These are phyloP conservation scores for Colletotrichum agaves DNA, from an alignment of 2,329 filamentous ascomycete species.

Conservation along the genomic window DNA sequence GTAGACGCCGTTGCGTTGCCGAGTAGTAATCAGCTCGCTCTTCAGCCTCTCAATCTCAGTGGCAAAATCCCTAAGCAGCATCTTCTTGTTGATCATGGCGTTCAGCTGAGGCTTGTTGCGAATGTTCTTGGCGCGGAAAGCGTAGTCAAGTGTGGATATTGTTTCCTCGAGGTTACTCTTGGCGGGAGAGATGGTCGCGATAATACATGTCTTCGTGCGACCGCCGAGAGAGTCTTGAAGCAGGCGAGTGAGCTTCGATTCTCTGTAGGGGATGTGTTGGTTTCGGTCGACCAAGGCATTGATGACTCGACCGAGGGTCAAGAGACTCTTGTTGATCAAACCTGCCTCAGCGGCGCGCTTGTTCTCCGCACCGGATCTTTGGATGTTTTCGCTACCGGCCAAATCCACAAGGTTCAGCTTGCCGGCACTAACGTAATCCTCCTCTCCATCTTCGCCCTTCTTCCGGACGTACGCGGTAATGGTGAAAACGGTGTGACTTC, in stretches of 20 bases:
- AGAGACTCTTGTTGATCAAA: slow-evolving; percentile 95
- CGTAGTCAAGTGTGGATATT: slow-evolving; percentile 97
- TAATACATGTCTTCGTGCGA: slow-evolving; percentile 97
- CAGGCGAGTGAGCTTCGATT: slow-evolving; percentile 78
- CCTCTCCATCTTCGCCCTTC: slow-evolving; percentile 82
- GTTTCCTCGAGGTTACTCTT: slow-evolving; percentile 98
- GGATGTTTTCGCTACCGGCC: slow-evolving; percentile 97
- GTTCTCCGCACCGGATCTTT: slow-evolving; percentile 96
- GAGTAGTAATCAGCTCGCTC: slow-evolving; percentile 89
- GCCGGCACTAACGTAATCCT: slow-evolving; percentile 89
- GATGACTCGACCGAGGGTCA: slow-evolving; percentile 95
- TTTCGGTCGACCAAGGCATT: slow-evolving; percentile 94
- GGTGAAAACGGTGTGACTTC: slow-evolving; percentile 97
- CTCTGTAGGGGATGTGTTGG: slow-evolving; percentile 88
- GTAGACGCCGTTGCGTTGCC: slow-evolving; percentile 95
- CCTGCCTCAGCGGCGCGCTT: slow-evolving; percentile 96
- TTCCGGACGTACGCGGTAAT: slow-evolving; percentile 92
- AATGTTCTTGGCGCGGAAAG: slow-evolving; percentile 98
- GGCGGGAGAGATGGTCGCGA: slow-evolving; percentile 93
- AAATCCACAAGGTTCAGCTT: slow-evolving; percentile 97
- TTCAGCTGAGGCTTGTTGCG: slow-evolving; percentile 98
- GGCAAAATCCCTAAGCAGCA: slow-evolving; percentile 88
- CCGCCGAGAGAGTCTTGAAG: slow-evolving; percentile 97
- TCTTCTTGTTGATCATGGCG: slow-evolving; percentile 91
- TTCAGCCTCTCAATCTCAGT: slow-evolving; percentile 94